These are phyloP conservation scores for Microthyrium microscopicum DNA, from an alignment of 2,329 filamentous ascomycete species.

Conservation along the genomic window DNA sequence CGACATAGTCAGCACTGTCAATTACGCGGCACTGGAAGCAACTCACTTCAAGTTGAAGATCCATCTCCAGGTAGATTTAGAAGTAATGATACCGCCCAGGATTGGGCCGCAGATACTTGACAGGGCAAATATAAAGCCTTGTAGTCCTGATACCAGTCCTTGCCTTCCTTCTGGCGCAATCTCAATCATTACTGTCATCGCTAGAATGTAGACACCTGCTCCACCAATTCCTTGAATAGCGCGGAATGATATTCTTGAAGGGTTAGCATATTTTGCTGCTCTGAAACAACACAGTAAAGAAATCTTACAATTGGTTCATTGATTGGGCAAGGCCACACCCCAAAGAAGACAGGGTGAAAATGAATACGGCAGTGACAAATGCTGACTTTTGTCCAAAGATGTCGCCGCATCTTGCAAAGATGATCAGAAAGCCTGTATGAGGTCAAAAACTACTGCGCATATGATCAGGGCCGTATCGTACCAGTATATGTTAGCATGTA, in stretches of 20 bases:
- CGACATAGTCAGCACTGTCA: no score
- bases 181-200: constrained; percentile 2
- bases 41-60: constrained; percentile 3
- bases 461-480: neutral
- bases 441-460: neutral
- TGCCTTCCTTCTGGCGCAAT: neutral
- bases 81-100: constrained; percentile 2
- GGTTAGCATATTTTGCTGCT: neutral
- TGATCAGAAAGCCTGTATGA: constrained; percentile 1
- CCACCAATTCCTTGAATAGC: constrained; percentile 5
- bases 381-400: constrained; percentile 3
- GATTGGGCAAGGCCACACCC: constrained; percentile 1
- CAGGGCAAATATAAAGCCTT: neutral
- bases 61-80: constrained; percentile 4
- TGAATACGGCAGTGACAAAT: neutral
- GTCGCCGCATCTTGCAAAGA: constrained; percentile 1
- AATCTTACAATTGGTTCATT: constrained; percentile 3
- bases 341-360: neutral
- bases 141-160: constrained; percentile 1
- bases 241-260: constrained; percentile 1
- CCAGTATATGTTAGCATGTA: constrained; percentile 5
- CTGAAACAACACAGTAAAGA: neutral
- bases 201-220: neutral
- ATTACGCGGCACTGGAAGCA: no score
- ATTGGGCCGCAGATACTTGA: neutral